Evolutionary conservation across 2,329 filamentous ascomycete species (phyloP).

Genomic region (Aurifilum marmelostoma): DNA sequence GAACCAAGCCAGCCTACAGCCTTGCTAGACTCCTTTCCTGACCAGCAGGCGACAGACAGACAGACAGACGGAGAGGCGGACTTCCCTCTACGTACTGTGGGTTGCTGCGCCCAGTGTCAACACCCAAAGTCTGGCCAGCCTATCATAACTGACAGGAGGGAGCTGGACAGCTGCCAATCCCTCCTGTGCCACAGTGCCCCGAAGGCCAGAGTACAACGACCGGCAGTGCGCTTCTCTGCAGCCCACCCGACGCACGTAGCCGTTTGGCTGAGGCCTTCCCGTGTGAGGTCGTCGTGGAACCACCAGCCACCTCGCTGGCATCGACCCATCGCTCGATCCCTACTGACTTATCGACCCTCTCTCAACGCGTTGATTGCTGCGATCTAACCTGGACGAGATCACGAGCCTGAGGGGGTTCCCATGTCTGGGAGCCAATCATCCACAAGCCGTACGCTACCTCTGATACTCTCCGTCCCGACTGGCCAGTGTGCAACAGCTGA

Average conservation of each 20-base stretch:
- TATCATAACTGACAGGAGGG: background rate
- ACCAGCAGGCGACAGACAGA: background rate
- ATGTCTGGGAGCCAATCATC: constrained; percentile 19
- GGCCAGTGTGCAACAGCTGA: constrained; percentile 8
- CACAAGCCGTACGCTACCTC: constrained; percentile 14
- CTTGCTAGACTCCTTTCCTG: too few relatives aligned
- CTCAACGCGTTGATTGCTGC: constrained; percentile 5
- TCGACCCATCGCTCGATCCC: background rate
- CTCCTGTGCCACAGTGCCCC: background rate
- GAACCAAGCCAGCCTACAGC: background rate
- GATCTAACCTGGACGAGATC: constrained; percentile 11
- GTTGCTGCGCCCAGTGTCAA: constrained; percentile 18
- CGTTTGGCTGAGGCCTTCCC: constrained; percentile 1
- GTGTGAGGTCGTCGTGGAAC: background rate
- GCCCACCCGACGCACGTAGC: constrained; percentile 10
- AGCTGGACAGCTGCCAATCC: constrained; percentile 1
- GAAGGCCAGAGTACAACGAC: background rate
- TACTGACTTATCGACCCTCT: background rate
- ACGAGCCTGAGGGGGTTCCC: background rate
- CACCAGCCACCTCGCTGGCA: background rate
- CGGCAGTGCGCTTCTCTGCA: constrained; percentile 1
- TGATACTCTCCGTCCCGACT: constrained; percentile 21
- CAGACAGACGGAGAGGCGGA: too few relatives aligned
- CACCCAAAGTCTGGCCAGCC: background rate
- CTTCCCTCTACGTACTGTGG: background rate